A percentile compares a stretch with the other conserved stretches of the same genome.
Evolutionary conservation across 208 protist species (phyloP).

Genomic region (Trypanosoma platydactyli): DNA sequence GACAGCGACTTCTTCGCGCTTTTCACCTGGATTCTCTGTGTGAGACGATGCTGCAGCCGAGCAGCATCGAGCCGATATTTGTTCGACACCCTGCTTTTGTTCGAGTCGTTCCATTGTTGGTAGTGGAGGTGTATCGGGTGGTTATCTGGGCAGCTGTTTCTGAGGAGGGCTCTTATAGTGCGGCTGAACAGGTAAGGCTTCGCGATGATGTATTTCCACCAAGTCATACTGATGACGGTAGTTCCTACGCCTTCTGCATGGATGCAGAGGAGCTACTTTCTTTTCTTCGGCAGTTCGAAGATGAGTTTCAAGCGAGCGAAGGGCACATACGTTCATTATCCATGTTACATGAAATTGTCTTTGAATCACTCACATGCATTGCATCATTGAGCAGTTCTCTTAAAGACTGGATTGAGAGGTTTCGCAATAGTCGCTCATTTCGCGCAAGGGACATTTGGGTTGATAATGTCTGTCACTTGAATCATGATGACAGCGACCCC

Average conservation of each 20-base stretch:
- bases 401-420: slow-evolving; percentile 12
- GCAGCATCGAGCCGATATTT: not conserved
- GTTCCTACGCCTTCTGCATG: not conserved
- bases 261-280: slow-evolving; percentile 1
- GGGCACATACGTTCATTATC: not conserved
- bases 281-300: slow-evolving; percentile 4
- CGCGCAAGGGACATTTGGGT: not conserved
- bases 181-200: too few species aligned
- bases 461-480: not conserved
- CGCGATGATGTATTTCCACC: not conserved
- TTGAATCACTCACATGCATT: slow-evolving; percentile 21
- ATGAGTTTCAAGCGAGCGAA: slow-evolving; percentile 7
- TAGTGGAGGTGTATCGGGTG: slow-evolving; percentile 14
- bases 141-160: not conserved
- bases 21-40: slow-evolving; percentile 10
- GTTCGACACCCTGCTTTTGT: not conserved
- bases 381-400: not conserved
- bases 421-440: slow-evolving; percentile 12
- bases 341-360: slow-evolving; percentile 20
- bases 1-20: slow-evolving; percentile 5
- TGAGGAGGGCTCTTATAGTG: not conserved
- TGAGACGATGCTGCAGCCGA: not conserved
- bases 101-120: slow-evolving; percentile 8
- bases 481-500: not conserved
- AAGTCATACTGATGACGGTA: not conserved